Percentiles rank a stretch among this genome's conserved stretches.
These are phyloP conservation scores for Sugiyamaella chiloensis DNA, from an alignment of 805 yeast genomes.

Conservation along the genomic window DNA sequence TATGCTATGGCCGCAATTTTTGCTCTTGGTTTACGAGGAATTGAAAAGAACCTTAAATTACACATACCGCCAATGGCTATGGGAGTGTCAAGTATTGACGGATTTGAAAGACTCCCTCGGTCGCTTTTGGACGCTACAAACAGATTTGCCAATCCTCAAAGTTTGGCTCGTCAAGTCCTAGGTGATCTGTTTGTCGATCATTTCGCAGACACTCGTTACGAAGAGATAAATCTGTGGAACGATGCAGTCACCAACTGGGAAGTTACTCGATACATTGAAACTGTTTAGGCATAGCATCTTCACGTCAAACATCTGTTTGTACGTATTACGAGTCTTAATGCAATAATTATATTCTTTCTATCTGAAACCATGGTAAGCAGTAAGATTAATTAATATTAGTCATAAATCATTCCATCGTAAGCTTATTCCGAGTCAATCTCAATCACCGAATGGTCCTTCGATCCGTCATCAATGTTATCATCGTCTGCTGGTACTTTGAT, in stretches of 20 bases:
- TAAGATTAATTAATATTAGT: background rate
- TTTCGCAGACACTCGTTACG: constrained; percentile 31
- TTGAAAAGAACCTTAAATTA: constrained; percentile 26
- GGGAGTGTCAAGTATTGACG: constrained; percentile 18
- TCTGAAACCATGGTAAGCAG: background rate
- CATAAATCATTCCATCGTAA: constrained; percentile 6
- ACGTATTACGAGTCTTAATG: background rate
- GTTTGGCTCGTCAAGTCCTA: constrained; percentile 35
- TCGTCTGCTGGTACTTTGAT: constrained; percentile 1
- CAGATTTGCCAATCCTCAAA: constrained; percentile 24
- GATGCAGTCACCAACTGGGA: constrained; percentile 38
- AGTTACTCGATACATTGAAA: constrained; percentile 33
- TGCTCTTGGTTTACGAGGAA: constrained; percentile 34
- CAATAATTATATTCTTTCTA: background rate
- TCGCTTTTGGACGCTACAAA: constrained; percentile 28
- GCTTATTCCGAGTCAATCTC: constrained; percentile 2
- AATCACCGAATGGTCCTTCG: constrained; percentile 1
- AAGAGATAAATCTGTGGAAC: constrained; percentile 30
- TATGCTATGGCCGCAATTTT: constrained; percentile 35
- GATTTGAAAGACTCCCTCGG: constrained; percentile 29
- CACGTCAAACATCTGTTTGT: background rate
- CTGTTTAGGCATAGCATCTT: constrained; percentile 20
- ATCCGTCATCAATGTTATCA: background rate
- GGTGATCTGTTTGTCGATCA: constrained; percentile 39
- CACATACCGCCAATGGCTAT: constrained; percentile 31